These are phyloP conservation scores for Hypholoma sublateritium DNA, from an alignment of 768 basidiomycete species.

Conservation along the genomic window DNA sequence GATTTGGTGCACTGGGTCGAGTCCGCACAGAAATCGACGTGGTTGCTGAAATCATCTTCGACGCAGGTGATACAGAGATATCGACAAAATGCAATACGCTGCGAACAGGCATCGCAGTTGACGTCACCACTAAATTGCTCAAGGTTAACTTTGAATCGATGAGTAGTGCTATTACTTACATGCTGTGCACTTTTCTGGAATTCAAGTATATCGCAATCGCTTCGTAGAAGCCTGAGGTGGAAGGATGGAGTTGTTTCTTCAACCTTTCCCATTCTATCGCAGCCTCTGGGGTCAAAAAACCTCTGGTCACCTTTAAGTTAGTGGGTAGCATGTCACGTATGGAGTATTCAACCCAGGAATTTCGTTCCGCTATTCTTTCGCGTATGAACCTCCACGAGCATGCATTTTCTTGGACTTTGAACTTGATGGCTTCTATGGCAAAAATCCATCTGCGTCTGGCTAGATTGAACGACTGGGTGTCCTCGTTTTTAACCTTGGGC, in stretches of 20 bases:
- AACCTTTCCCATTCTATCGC: neutral
- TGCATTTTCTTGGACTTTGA: neutral
- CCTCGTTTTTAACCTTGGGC: neutral
- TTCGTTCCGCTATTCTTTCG: neutral
- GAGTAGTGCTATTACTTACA: neutral
- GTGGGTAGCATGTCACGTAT: neutral
- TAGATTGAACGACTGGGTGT: neutral
- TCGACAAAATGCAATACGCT: neutral
- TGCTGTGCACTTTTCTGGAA: neutral
- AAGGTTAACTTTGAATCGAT: too few species aligned
- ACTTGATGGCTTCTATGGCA: neutral
- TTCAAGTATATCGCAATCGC: neutral
- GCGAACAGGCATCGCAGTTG: constrained; percentile 5
- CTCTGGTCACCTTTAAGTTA: neutral
- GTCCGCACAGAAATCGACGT: constrained; percentile 10
- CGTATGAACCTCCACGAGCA: neutral
- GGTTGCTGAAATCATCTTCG: constrained; percentile 5
- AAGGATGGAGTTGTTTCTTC: neutral
- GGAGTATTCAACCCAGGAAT: neutral
- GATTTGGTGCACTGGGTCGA: neutral
- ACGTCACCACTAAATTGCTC: neutral
- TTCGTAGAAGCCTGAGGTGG: neutral
- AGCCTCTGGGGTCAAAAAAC: neutral
- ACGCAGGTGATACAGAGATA: constrained; percentile 10
- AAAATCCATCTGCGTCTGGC: neutral